A percentile compares a stretch with the other conserved stretches of the same genome.
phyloP scores from a whole-genome alignment of 2,329 filamentous ascomycete species.

The Macrophomina pseudophaseolina region DNA sequence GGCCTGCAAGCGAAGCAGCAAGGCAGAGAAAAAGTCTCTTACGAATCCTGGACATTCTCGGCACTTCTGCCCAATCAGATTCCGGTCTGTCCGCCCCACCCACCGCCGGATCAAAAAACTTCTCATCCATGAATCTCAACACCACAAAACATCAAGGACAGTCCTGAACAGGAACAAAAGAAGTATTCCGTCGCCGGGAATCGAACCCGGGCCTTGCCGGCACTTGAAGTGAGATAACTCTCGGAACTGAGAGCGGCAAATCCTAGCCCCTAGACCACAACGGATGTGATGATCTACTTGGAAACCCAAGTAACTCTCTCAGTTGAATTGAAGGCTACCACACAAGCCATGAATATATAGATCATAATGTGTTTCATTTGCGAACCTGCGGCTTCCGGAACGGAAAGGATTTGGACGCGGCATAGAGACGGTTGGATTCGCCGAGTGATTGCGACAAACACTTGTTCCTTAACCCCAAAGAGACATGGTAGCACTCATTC shows the following conservation, averaged over 20 bases:
- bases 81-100: background rate
- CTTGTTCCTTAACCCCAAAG: too few relatives aligned
- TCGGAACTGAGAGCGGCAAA: slow-evolving; percentile 21
- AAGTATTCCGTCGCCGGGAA: slow-evolving; percentile 21
- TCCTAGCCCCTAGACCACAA: slow-evolving; percentile 25
- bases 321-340: too few relatives aligned
- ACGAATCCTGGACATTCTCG: background rate
- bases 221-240: slow-evolving; percentile 16
- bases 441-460: too few relatives aligned
- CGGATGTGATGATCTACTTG: slow-evolving; percentile 15
- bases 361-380: too few relatives aligned
- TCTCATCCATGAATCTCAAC: background rate
- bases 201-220: slow-evolving; percentile 24
- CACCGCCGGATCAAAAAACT: background rate
- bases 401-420: too few relatives aligned
- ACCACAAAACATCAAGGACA: background rate
- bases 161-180: background rate
- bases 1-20: background rate
- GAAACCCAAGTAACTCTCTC: slow-evolving; percentile 12
- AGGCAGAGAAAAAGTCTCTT: background rate
- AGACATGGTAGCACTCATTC: too few relatives aligned
- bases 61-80: background rate
- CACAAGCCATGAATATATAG: too few relatives aligned
- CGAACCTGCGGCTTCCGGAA: too few relatives aligned
- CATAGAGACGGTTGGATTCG: too few relatives aligned